Conservation (phyloP, 1,284 basidiomycete genomes). For the Ceratobasidium sp. region DNA sequence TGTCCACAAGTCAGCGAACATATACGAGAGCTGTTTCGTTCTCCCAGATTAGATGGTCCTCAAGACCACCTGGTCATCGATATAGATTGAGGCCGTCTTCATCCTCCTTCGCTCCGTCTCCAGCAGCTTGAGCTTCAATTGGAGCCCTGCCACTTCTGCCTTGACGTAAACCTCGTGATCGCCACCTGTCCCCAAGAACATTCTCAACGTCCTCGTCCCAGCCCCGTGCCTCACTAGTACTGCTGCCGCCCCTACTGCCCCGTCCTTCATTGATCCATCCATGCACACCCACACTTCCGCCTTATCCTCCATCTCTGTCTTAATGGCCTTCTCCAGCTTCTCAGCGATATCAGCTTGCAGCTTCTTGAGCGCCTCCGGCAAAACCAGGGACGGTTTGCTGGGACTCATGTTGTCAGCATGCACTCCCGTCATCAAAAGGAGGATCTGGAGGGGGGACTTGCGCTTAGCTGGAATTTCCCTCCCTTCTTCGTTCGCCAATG, state of each 20-base stretch:
- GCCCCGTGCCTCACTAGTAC: neutral
- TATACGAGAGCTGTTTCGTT: conserved; percentile 1
- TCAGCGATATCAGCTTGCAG: neutral
- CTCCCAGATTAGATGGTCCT: conserved; percentile 12
- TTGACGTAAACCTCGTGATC: conserved; percentile 45
- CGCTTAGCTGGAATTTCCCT: neutral
- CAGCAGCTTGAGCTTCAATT: conserved; percentile 31
- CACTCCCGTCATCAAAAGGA: neutral
- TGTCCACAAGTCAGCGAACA: conserved; percentile 12
- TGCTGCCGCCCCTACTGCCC: conserved; percentile 35
- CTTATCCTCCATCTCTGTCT: neutral
- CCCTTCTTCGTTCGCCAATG: neutral
- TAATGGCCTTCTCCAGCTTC: neutral
- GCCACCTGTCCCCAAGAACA: conserved; percentile 13
- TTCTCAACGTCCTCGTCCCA: neutral
- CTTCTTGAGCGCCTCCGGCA: too few species aligned
- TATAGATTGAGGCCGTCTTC: neutral
- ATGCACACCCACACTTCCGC: conserved; percentile 22
- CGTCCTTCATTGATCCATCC: conserved; percentile 34
- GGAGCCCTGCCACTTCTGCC: conserved; percentile 43
- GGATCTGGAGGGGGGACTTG: neutral
- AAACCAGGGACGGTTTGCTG: too few species aligned
- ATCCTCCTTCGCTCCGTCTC: neutral
- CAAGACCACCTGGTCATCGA: conserved; percentile 42
- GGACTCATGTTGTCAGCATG: too few species aligned